Base-by-base conservation (phyloP, 2,329 filamentous ascomycete genomes). In the Aspergillus intermedius region DNA sequence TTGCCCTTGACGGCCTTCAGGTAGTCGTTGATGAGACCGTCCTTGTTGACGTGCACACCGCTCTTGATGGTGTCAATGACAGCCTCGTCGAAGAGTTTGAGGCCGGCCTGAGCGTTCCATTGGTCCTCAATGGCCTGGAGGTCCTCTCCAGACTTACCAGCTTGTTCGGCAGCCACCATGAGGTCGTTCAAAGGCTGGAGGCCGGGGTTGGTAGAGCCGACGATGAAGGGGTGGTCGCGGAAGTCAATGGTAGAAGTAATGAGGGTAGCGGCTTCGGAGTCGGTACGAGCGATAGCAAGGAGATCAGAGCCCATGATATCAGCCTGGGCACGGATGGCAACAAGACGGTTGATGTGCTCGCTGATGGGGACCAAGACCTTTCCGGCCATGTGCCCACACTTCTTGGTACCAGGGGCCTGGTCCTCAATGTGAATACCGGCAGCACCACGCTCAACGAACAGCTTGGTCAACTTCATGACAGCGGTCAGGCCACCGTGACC, bases 351-450 rank as follows among this genome's bases (percentile, higher is more conserved):
- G 75, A 97, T 96, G 77, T 98, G 93, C 76, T 98, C 93, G 72
- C 83, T 88, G 67, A 96, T 94, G 45, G 93, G 93, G 46, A 98
- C 93, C 52, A 98, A 78, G 40, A 97, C 93, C 76, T 97, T 97
- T 65, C 93, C 93, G 57, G 93, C 93, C 93, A 97, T 97, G 75
- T 97, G 93, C 55, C 93, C 93, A 70, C 93, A 98, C 81, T 98
- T 98, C 82, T 98, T 98, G 44, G 93, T 97, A 47, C 93, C 93
- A 3, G 93, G 91, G 3, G 93, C 91, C 74, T 97, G 93, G 69
- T 98, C 93, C 74, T 98, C 93, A 60, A 98, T 96, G 74, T 98
- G 93, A 64, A 98, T 96, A 58, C 93, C 93, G 39, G 93, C 93
- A 42, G 93, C 93, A 60, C 93, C 93, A 72, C 91, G 90, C 77